Evolutionary conservation across 495 filamentous ascomycete genomes (phyloP), one percentile per base, ranked within the genome.

Genomic region (Neurospora sp.): DNA sequence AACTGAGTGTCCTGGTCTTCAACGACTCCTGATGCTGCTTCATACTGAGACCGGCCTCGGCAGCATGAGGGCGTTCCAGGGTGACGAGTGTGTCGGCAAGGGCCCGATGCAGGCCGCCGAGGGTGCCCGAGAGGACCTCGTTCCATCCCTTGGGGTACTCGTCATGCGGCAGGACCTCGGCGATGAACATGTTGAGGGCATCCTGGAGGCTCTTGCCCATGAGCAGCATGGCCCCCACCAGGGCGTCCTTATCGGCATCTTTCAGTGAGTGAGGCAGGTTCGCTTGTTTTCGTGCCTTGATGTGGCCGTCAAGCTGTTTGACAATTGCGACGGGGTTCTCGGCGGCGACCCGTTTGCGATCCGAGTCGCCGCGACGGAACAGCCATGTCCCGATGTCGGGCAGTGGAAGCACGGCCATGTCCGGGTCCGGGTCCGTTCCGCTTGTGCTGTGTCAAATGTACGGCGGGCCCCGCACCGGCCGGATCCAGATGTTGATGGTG

Each of bases 101-200:
- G 0, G 74, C 70, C 35, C 70, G 35, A 9, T 77, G 71, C 7
- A 80, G 74, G n/a, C 76, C 76, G 3, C 76, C 75, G 12, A 80
- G 76, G 1, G 79, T 79, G 12, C 78, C 78, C 41, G 74, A 78
- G 16, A 80, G 68, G 0, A 79, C 75, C 44, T 80, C 79, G 35
- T 73, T 76, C 37, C 79, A 73, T 31, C 79, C 73, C 35, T 79
- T 76, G 9, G 74, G 73, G 2, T 76, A 76, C 38, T 78, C 74
- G 5, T 80, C 78, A 22, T 74, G 71, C 8, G 79, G 79, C 45
- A 80, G 38, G 10, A 79, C 40, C 59, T 80, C 78, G 10, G 65
- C 70, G 4, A 80, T 71, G 53, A 65, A 65, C 68, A 80, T 75
- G 69, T 71, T 68, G 17, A 80, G 76, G 39, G 78, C 79, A 17